phyloP scores from a whole-genome alignment of 495 filamentous ascomycete genomes.

The Xylaria nigripes region DNA sequence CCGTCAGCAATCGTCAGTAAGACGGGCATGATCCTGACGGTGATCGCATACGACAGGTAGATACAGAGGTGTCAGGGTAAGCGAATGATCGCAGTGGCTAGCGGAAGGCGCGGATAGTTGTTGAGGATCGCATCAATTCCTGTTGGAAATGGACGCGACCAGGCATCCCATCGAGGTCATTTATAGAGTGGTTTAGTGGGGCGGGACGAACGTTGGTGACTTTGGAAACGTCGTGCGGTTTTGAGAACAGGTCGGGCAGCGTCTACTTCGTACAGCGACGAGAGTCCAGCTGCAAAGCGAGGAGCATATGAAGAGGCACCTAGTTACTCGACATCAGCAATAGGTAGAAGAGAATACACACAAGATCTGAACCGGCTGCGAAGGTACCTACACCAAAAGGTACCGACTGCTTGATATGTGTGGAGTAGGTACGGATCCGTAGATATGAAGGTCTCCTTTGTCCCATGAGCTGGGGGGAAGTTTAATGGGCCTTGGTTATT shows the following conservation, averaged over 20 bases:
- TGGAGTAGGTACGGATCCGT: no score
- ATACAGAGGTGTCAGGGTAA: neutral
- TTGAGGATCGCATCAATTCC: constrained; percentile 6
- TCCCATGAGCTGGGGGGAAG: neutral
- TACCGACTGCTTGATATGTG: neutral
- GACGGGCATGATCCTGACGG: constrained; percentile 10
- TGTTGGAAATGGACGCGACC: constrained; percentile 5
- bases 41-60: constrained; percentile 3
- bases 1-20: constrained; percentile 8
- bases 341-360: no score
- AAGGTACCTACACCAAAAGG: neutral
- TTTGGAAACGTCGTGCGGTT: neutral
- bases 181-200: neutral
- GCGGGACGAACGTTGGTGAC: neutral
- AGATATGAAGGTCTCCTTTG: no score
- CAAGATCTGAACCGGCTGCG: neutral
- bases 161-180: constrained; percentile 7
- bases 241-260: constrained; percentile 1
- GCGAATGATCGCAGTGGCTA: constrained; percentile 1
- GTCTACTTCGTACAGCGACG: neutral
- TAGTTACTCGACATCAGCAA: neutral
- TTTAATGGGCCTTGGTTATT: neutral
- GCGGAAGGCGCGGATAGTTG: constrained; percentile 1
- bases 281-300: neutral
- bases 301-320: neutral